Evolutionary conservation across 1,139 yeast genomes (phyloP), one percentile per base, ranked within the genome.

Genomic region (Pneumocystis murina): DNA sequence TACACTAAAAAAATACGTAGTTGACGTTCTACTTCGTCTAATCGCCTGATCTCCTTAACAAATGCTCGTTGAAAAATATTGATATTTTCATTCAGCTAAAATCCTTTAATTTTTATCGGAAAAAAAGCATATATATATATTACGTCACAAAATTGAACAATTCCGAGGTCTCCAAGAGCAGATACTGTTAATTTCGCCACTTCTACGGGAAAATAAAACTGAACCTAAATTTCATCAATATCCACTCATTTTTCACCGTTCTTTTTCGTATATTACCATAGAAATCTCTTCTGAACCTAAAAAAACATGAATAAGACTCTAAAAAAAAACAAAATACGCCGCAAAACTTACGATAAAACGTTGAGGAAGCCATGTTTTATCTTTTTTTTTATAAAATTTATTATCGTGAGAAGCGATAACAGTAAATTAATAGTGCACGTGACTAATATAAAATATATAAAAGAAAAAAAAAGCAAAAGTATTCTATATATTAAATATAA

Each of bases 231-330:
- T 24, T 48, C n/a, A 48, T 48, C n/a, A 48, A 48, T 48, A 48
- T 48, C 28, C 7, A 48, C 14, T 20, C 20, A 14, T 41, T 41
- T 48, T 48, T 24, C 28, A 7, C 12, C 14, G 7, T 24, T 48
- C 35, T 33, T 48, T 48, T 48, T 48, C 16, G 33, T 20, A 12
- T 12, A 10, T 48, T 14, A 48, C 55, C n/a, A 91, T 80, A 59
- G 90, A 81, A 97, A 92, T 91, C 65, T 94, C 95, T 76, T 97
- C 97, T 64, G 97, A 87, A 76, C 95, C 80, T 77, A 48, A 10
- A 5, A 33, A 20, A 63, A 39, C 17, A 20, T 33, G 10, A 20
- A 3, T 39, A 20, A 35, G 16, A 63, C 58, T 24, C 2, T 3
- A 12, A 48, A n/a, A 48, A n/a, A 12, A 3, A 1, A 12, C 33